A percentile compares a stretch with the other conserved stretches of the same genome.
Evolutionary conservation across 495 filamentous ascomycete genomes (phyloP).

Genomic region (Trichoderma erinaceum): DNA sequence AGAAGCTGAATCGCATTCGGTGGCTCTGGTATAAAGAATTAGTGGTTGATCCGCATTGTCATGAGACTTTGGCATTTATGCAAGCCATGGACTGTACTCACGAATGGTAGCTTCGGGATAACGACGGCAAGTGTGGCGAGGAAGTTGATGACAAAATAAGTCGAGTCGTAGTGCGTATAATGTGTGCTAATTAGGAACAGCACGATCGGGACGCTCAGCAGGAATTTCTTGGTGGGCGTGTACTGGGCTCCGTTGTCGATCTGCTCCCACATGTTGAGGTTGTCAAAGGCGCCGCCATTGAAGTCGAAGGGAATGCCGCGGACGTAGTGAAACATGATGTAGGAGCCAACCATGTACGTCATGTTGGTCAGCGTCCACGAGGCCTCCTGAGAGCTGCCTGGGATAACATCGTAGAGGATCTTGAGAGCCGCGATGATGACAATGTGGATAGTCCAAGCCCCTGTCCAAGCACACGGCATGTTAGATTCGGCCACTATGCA

Average conservation of each 20-base stretch:
- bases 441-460: constrained; percentile 95
- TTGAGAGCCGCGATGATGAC: constrained; percentile 85
- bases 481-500: not conserved
- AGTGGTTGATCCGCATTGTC: constrained; percentile 11
- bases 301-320: constrained; percentile 98
- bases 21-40: constrained; percentile 48
- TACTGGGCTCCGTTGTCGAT: constrained; percentile 99
- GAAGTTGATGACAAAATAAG: constrained; percentile 95
- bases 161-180: constrained; percentile 95
- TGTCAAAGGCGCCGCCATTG: constrained; percentile 98
- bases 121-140: constrained; percentile 85
- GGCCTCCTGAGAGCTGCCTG: constrained; percentile 90
- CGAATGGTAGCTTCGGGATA: constrained; percentile 90
- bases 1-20: constrained; percentile 62
- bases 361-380: constrained; percentile 99
- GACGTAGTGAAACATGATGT: constrained; percentile 99
- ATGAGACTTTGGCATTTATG: constrained; percentile 10
- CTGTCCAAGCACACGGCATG: constrained; percentile 37
- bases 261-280: constrained; percentile 99
- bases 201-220: constrained; percentile 87
- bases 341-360: constrained; percentile 97
- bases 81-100: constrained; percentile 42
- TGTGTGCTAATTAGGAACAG: constrained; percentile 96
- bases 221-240: constrained; percentile 96
- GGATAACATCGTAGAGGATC: constrained; percentile 92